A percentile compares a stretch with the other conserved stretches of the same genome.
phyloP scores from a whole-genome alignment of 2,329 filamentous ascomycete species.

The Pyrenochaeta sp. region DNA sequence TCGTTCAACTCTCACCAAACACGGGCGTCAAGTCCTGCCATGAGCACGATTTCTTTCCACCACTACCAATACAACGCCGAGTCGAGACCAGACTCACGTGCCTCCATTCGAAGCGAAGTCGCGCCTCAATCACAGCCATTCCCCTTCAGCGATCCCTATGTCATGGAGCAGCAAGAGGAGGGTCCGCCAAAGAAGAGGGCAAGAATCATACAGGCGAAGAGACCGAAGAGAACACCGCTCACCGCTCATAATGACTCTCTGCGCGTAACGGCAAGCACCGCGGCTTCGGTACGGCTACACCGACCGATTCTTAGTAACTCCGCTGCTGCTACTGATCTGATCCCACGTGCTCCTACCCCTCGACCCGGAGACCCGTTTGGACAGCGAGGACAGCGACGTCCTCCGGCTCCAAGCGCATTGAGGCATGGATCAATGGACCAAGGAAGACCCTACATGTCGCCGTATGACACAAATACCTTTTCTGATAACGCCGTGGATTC shows the following conservation, averaged over 20 bases:
- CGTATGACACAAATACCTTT: constrained; percentile 41
- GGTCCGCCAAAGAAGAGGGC: constrained; percentile 76
- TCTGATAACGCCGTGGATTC: constrained; percentile 55
- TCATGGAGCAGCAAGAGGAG: constrained; percentile 53
- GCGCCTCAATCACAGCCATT: constrained; percentile 26
- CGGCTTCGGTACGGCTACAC: constrained; percentile 85
- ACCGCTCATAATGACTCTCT: constrained; percentile 79
- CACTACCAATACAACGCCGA: constrained; percentile 41
- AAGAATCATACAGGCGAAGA: constrained; percentile 76
- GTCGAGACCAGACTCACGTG: constrained; percentile 49
- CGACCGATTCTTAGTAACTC: constrained; percentile 70
- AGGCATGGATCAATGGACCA: constrained; percentile 68
- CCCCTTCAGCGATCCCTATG: constrained; percentile 27
- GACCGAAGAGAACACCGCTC: constrained; percentile 75
- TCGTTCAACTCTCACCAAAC: constrained; percentile 45
- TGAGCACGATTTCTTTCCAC: constrained; percentile 49
- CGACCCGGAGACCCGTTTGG: constrained; percentile 61
- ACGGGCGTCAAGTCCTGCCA: constrained; percentile 55
- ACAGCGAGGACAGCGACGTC: constrained; percentile 40
- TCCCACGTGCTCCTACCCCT: constrained; percentile 80
- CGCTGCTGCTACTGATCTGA: constrained; percentile 68
- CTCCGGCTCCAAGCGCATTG: constrained; percentile 56
- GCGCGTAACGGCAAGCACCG: constrained; percentile 87
- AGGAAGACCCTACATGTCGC: constrained; percentile 38
- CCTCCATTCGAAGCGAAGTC: constrained; percentile 45